These are phyloP conservation scores for Boletus fagicola DNA, from an alignment of 768 basidiomycete genomes.

Conservation along the genomic window DNA sequence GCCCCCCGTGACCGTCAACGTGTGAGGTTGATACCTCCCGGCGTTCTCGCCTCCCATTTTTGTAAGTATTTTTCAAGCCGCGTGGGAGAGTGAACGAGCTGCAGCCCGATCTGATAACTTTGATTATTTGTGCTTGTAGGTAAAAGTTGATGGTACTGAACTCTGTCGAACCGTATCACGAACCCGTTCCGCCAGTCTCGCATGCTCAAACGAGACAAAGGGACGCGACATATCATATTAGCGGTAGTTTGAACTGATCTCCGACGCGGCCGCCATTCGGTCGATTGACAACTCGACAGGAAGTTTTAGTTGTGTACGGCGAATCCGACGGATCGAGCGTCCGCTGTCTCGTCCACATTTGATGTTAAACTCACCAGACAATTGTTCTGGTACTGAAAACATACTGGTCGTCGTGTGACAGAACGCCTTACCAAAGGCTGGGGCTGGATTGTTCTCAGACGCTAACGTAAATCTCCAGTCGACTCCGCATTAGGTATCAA, in stretches of 20 bases:
- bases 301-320: not conserved
- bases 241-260: not conserved
- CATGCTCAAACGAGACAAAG: no score
- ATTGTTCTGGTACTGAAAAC: not conserved
- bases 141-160: not conserved
- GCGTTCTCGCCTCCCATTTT: not conserved
- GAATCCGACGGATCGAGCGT: not conserved
- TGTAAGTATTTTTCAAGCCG: not conserved
- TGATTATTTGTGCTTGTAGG: not conserved
- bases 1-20: not conserved
- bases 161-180: no score
- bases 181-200: no score
- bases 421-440: no score
- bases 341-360: not conserved
- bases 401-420: no score
- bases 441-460: not conserved
- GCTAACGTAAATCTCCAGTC: not conserved
- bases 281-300: no score
- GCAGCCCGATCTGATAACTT: not conserved
- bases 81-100: not conserved
- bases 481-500: not conserved
- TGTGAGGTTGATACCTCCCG: not conserved
- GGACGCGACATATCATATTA: no score
- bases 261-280: not conserved
- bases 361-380: not conserved